Conservation (phyloP, 108 stramenopile genomes). For the Nitzschia sp. region DNA sequence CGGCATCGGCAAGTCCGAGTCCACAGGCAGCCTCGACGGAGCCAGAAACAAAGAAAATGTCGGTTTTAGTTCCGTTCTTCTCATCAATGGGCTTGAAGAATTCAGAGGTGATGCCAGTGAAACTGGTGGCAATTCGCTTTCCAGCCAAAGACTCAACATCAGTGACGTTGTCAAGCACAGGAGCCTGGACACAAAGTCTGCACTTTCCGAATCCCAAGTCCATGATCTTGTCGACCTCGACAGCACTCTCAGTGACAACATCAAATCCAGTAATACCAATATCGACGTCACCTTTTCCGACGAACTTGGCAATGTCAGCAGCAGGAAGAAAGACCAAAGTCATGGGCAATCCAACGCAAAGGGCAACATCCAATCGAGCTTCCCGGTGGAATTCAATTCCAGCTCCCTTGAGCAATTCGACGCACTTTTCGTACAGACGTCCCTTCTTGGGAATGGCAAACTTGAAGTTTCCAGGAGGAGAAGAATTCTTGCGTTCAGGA, state of each 20-base stretch:
- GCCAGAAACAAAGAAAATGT: slow-evolving; percentile 88
- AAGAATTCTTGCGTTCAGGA: slow-evolving; percentile 29
- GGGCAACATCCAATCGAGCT: slow-evolving; percentile 82
- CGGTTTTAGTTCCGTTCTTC: slow-evolving; percentile 74
- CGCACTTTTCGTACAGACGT: slow-evolving; percentile 87
- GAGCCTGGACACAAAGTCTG: slow-evolving; percentile 91
- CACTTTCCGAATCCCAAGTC: slow-evolving; percentile 95
- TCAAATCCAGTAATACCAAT: slow-evolving; percentile 94
- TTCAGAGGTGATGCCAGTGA: slow-evolving; percentile 80
- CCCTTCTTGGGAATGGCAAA: slow-evolving; percentile 98
- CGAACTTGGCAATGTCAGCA: slow-evolving; percentile 93
- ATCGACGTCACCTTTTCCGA: slow-evolving; percentile 95
- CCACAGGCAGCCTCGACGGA: slow-evolving; percentile 96
- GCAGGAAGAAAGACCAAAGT: slow-evolving; percentile 95
- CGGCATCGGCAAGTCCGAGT: slow-evolving; percentile 95
- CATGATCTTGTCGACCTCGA: slow-evolving; percentile 82
- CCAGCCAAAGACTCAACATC: slow-evolving; percentile 80
- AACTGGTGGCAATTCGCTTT: slow-evolving; percentile 93
- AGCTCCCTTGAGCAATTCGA: slow-evolving; percentile 88
- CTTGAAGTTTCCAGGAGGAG: slow-evolving; percentile 66
- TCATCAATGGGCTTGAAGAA: slow-evolving; percentile 83
- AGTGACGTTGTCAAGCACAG: slow-evolving; percentile 69
- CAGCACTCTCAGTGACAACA: slow-evolving; percentile 76
- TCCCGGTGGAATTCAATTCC: slow-evolving; percentile 91
- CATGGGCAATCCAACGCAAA: slow-evolving; percentile 83